phyloP scores from a whole-genome alignment of 495 filamentous ascomycete species.

The Letharia lupina region DNA sequence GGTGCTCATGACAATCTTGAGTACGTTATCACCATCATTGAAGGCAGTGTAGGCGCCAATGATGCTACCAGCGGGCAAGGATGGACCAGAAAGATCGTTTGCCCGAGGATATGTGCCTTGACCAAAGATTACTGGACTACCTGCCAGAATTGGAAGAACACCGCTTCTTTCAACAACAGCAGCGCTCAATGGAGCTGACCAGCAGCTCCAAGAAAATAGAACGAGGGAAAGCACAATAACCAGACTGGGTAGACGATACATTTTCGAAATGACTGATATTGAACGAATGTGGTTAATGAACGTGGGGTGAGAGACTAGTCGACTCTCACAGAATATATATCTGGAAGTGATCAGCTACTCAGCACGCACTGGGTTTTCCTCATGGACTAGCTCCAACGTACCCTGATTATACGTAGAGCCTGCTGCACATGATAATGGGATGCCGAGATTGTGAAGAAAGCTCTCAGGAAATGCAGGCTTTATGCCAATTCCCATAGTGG shows the following conservation, averaged over 20 bases:
- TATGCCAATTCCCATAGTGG: neutral
- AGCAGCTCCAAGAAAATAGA: neutral
- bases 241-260: neutral
- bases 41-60: slow-evolving; percentile 38
- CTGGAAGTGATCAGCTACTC: neutral
- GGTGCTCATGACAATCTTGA: slow-evolving; percentile 35
- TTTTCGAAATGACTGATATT: neutral
- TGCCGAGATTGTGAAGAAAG: neutral
- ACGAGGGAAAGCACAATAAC: slow-evolving; percentile 1
- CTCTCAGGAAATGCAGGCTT: neutral
- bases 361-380: no score
- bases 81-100: slow-evolving; percentile 30
- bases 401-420: neutral
- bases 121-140: slow-evolving; percentile 20
- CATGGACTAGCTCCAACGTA: neutral
- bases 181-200: slow-evolving; percentile 12
- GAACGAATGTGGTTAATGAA: slow-evolving; percentile 17
- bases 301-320: slow-evolving; percentile 6
- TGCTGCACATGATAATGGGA: neutral
- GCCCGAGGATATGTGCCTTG: slow-evolving; percentile 45
- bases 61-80: slow-evolving; percentile 28
- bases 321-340: neutral
- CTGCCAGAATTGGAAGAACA: slow-evolving; percentile 14
- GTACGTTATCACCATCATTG: slow-evolving; percentile 28
- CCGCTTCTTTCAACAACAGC: slow-evolving; percentile 4